Evolutionary conservation across 2,329 filamentous ascomycete genomes (phyloP).

Genomic region (Paraphaeosphaeria minitans): DNA sequence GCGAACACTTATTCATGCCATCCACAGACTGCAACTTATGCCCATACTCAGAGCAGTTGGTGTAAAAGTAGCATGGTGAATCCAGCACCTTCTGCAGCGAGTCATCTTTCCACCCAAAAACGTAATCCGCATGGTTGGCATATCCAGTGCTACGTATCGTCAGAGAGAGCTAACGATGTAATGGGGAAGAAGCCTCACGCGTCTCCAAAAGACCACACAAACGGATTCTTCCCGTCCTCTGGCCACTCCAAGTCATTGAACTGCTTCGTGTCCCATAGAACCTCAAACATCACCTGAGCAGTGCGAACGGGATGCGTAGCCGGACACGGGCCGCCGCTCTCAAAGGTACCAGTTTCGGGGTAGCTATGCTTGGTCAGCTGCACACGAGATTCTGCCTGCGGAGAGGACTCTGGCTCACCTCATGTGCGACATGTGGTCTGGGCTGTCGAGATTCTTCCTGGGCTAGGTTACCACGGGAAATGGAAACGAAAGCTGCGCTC

Average conservation of each 20-base stretch:
- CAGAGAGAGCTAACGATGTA: neutral
- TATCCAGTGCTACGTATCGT: slow-evolving; percentile 16
- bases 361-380: slow-evolving; percentile 63
- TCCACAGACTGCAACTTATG: slow-evolving; percentile 24
- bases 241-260: slow-evolving; percentile 23
- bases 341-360: slow-evolving; percentile 20
- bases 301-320: slow-evolving; percentile 20
- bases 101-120: slow-evolving; percentile 29
- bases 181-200: neutral
- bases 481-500: too few relatives aligned
- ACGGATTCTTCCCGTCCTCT: slow-evolving; percentile 23
- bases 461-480: neutral
- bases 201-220: slow-evolving; percentile 26
- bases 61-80: slow-evolving; percentile 23
- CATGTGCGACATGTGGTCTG: slow-evolving; percentile 56
- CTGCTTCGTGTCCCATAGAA: slow-evolving; percentile 21
- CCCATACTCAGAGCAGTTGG: slow-evolving; percentile 27
- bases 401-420: slow-evolving; percentile 1
- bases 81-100: slow-evolving; percentile 27
- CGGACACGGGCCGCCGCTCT: slow-evolving; percentile 18
- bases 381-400: slow-evolving; percentile 26
- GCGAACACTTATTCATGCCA: slow-evolving; percentile 29
- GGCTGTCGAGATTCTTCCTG: slow-evolving; percentile 61
- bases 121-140: slow-evolving; percentile 27
- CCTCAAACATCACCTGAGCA: slow-evolving; percentile 23